Evolutionary conservation across 1,284 basidiomycete species (phyloP).

Genomic region (Pseudozyma thailandica): DNA sequence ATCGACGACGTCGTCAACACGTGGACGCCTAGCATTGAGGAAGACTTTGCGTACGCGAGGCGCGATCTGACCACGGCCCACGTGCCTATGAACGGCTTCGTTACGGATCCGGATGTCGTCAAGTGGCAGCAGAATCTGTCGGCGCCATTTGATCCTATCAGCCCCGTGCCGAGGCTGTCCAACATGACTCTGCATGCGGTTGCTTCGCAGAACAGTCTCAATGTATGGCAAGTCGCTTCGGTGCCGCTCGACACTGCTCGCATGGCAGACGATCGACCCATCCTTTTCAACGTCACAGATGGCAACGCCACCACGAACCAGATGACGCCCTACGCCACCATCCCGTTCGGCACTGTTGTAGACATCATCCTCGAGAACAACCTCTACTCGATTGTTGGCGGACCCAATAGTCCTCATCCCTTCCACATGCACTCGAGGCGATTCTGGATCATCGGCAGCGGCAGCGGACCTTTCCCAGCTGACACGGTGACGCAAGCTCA

Average conservation of each 20-base stretch:
- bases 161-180: slow-evolving; percentile 18
- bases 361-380: slow-evolving; percentile 55
- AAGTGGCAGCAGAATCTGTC: slow-evolving; percentile 45
- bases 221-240: slow-evolving; percentile 53
- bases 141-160: slow-evolving; percentile 35
- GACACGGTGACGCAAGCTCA: slow-evolving; percentile 42
- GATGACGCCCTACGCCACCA: slow-evolving; percentile 38
- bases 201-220: slow-evolving; percentile 50
- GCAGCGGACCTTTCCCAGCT: slow-evolving; percentile 34
- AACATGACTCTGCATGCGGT: slow-evolving; percentile 53
- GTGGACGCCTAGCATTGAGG: slow-evolving; percentile 25
- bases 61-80: slow-evolving; percentile 19
- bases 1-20: slow-evolving; percentile 26
- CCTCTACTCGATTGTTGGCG: slow-evolving; percentile 49
- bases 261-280: slow-evolving; percentile 41
- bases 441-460: slow-evolving; percentile 52
- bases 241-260: slow-evolving; percentile 43
- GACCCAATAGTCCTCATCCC: slow-evolving; percentile 51
- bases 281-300: slow-evolving; percentile 48
- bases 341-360: slow-evolving; percentile 43
- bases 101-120: slow-evolving; percentile 20
- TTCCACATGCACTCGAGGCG: slow-evolving; percentile 52
- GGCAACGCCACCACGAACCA: slow-evolving; percentile 26
- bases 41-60: slow-evolving; percentile 37
- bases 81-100: slow-evolving; percentile 39